A percentile compares a stretch with the other conserved stretches of the same genome.
Conservation (phyloP, 805 yeast genomes). For the Pichia membranifaciens region DNA sequence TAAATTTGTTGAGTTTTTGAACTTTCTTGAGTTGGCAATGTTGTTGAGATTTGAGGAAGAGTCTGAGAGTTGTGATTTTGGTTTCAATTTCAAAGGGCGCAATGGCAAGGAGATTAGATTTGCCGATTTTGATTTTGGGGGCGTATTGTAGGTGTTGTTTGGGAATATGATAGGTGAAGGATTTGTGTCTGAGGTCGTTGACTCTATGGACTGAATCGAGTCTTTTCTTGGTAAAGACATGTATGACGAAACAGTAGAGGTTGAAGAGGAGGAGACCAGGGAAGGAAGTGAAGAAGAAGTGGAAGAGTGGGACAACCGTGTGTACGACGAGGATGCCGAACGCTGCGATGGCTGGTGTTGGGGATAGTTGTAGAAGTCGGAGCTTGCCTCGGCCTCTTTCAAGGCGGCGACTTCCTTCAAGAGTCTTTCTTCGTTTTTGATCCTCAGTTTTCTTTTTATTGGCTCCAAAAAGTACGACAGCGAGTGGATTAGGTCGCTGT, state of each 20-base stretch:
- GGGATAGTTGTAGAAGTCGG: neutral
- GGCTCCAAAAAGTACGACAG: constrained; percentile 72
- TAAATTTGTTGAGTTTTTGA: constrained; percentile 2
- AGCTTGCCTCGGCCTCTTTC: neutral
- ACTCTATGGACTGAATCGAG: constrained; percentile 8
- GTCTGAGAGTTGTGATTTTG: constrained; percentile 5
- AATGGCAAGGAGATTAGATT: constrained; percentile 6
- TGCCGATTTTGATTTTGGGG: neutral
- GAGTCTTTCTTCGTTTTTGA: constrained; percentile 17
- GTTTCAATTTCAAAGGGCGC: constrained; percentile 15
- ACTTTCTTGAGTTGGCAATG: neutral
- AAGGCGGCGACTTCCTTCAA: too few relatives aligned
- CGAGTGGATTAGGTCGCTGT: constrained; percentile 62
- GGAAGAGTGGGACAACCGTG: neutral
- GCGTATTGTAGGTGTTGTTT: neutral
- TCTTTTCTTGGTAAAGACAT: constrained; percentile 21
- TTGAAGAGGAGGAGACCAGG: constrained; percentile 13
- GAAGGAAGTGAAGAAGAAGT: constrained; percentile 15
- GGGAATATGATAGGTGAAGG: neutral
- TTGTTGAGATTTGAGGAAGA: neutral
- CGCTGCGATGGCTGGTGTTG: too few relatives aligned
- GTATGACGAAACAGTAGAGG: constrained; percentile 17
- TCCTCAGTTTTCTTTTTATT: constrained; percentile 50
- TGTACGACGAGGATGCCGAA: too few relatives aligned
- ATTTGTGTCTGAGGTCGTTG: neutral